These are phyloP conservation scores for Nepenthes mirabilis DNA, from an alignment of 148 eudicot genomes.

Conservation along the genomic window DNA sequence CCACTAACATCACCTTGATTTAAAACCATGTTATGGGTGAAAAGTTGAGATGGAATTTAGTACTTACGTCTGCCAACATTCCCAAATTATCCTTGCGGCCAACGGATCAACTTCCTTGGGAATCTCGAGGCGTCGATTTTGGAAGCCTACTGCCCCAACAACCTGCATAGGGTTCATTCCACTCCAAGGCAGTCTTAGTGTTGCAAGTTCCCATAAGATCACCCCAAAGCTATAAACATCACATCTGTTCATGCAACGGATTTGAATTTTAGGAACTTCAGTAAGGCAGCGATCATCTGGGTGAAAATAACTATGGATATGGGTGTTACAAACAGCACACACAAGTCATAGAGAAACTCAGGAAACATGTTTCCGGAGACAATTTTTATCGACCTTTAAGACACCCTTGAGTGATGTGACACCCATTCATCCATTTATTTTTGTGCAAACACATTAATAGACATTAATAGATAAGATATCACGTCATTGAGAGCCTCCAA, in stretches of 20 bases:
- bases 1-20: neutral
- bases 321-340: too few relatives aligned
- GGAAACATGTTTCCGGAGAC: too few relatives aligned
- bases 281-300: neutral
- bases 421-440: too few relatives aligned
- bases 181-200: slow-evolving; percentile 86
- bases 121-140: slow-evolving; percentile 83
- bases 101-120: slow-evolving; percentile 91
- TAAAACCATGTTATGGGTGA: neutral
- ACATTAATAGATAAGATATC: too few relatives aligned
- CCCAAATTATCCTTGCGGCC: slow-evolving; percentile 79
- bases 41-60: neutral
- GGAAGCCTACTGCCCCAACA: slow-evolving; percentile 99
- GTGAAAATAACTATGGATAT: too few relatives aligned
- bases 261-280: neutral
- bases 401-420: too few relatives aligned
- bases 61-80: slow-evolving; percentile 95
- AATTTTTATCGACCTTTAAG: too few relatives aligned
- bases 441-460: too few relatives aligned
- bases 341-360: too few relatives aligned
- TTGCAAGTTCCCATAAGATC: slow-evolving; percentile 95
- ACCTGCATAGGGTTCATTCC: slow-evolving; percentile 99
- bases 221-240: slow-evolving; percentile 97
- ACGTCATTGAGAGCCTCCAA: too few relatives aligned
- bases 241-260: slow-evolving; percentile 45